Evolutionary conservation across 2,329 filamentous ascomycete genomes (phyloP), one percentile per base, ranked within the genome.

Genomic region (Arthroderma sp.): DNA sequence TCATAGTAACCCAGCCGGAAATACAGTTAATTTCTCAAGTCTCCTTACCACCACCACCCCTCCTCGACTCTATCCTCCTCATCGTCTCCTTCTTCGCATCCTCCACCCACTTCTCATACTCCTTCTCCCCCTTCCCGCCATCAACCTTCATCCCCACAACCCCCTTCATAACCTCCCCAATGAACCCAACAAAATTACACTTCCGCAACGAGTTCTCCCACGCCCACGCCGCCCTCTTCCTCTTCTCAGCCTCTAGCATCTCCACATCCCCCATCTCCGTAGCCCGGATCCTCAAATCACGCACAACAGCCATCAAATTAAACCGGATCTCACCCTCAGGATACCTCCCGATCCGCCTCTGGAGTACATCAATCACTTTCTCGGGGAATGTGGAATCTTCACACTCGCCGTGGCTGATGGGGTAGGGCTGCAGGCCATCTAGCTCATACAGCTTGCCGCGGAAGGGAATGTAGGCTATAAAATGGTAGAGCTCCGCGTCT

Each of bases 111-210:
- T 86, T 83, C 61, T 81, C 73, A 61, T 89, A 91, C 8, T 71
- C 78, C 8, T 69, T 74, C 2, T 75, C 69, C 0, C 77, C 81
- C 51, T 81, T 73, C 48, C 42, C 42, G 9, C 27, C 33, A 72
- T 48, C 69, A 36, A 93, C 60, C 71, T 93, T 94, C 49, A 68
- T 63, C 51, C 67, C 72, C n/a, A 86, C 83, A 3, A 95, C 89
- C 1, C 80, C 83, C 70, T 91, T 93, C 55, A 94, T 68, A 49
- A 95, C 72, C 69, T 95, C 87, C 8, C 85, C 87, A 3, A 89
- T 83, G 57, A 98, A 95, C 0, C 87, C 89, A 0, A 98, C 85
- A 68, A 98, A 98, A 65, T 98, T 98, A 64, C 94, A 89, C 55
- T 84, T 72, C 49, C 91, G 70, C 57, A 98, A 70, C 7, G 87